Base-by-base conservation (phyloP, 164 flowering plant species). In the Annona cherimola region DNA sequence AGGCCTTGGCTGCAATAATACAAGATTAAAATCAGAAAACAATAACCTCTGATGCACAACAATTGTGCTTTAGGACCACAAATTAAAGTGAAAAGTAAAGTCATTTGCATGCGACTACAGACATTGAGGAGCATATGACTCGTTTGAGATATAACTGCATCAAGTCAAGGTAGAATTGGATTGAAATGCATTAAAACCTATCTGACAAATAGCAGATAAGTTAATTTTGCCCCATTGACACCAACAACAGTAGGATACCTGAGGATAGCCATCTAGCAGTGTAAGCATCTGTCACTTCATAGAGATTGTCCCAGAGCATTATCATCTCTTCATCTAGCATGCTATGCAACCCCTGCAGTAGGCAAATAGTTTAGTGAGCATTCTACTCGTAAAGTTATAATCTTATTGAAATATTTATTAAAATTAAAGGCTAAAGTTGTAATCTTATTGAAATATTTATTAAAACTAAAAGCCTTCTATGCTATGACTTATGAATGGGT, bases 241-340 rank as follows among this genome's bases (percentile, higher is more conserved):
- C 57, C 8, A 46, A 0, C 1, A 40, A 73, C 5, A 66, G 67
- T 40, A 76, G 70, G 6, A 76, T 89, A 91, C 98, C 98, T 77
- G 99, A 91, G 50, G 99, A 95, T 63, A 90, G 88, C 99, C 99
- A 95, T 80, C 80, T 76, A 74, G 90, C 98, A 35, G 97, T 95
- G 75, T 87, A 95, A 73, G 68, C 76, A 82, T 95, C 99, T 50
- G 98, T 90, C 71, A 77, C 44, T 40, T 85, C 81, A 80, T 91
- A 95, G 35, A 95, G 85, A 72, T 85, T 86, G 65, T 90, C 83
- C 91, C 83, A 90, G 55, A 61, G 75, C 76, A 82, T 82, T 63
- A 83, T 71, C 80, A 70, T 80, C 79, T 85, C 83, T 66, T 80
- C 73, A 80, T 85, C 89, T 72, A 91, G 76, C 40, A 87, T 39